phyloP scores from a whole-genome alignment of 495 filamentous ascomycete genomes.

The Hamigera avellanea region DNA sequence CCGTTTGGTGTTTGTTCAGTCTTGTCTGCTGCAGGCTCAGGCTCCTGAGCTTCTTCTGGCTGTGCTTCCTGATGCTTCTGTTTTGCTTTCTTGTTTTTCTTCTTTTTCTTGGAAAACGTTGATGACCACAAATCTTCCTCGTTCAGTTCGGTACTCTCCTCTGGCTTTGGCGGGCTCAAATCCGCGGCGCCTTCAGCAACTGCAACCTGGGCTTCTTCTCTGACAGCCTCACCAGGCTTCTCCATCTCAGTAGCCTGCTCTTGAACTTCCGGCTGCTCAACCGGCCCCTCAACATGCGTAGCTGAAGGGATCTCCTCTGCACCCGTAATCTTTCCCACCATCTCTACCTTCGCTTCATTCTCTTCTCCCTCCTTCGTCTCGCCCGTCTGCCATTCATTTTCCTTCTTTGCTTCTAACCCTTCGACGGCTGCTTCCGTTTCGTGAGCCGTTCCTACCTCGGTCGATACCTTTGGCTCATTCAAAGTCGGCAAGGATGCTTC shows the following conservation, averaged over 20 bases:
- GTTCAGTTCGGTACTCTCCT: constrained; percentile 4
- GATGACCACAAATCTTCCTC: constrained; percentile 4
- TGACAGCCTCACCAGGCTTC: constrained; percentile 1
- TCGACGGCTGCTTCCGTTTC: neutral
- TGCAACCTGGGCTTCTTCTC: neutral
- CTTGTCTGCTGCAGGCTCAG: neutral
- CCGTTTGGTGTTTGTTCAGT: neutral
- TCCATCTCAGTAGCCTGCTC: neutral
- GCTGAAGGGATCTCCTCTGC: neutral
- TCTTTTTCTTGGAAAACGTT: constrained; percentile 10
- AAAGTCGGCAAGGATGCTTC: constrained; percentile 1
- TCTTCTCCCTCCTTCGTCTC: neutral
- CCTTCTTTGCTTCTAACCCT: constrained; percentile 1
- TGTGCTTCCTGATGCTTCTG: constrained; percentile 4
- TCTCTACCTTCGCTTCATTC: neutral
- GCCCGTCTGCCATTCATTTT: neutral
- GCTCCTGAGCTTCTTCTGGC: constrained; percentile 1
- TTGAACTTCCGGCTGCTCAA: no score
- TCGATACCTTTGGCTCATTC: constrained; percentile 2
- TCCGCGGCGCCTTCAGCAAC: neutral
- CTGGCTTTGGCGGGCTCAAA: neutral
- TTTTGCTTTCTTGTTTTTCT: constrained; percentile 11
- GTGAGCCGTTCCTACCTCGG: neutral
- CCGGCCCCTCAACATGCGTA: neutral
- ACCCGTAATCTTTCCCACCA: neutral